phyloP scores from a whole-genome alignment of 2,329 filamentous ascomycete genomes.

The Claviceps sp. region DNA sequence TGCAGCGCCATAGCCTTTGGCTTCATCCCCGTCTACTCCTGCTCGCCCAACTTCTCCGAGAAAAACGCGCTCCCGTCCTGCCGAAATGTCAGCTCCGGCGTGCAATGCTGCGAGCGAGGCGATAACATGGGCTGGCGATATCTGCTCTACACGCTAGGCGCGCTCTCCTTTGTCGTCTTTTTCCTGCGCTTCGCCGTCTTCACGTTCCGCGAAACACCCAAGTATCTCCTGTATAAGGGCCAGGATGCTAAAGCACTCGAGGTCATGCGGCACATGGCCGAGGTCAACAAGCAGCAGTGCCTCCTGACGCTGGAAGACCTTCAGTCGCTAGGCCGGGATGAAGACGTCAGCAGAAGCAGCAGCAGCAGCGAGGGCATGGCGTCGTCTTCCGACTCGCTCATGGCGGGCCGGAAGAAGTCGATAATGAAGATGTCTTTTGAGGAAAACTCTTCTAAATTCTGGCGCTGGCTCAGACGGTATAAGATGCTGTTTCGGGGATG shows the following conservation, averaged over 20 bases:
- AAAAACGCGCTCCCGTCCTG: constrained; percentile 4
- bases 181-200: constrained; percentile 33
- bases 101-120: constrained; percentile 10
- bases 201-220: constrained; percentile 32
- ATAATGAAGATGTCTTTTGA: neutral
- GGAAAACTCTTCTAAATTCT: neutral
- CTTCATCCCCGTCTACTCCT: constrained; percentile 37
- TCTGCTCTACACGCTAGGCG: constrained; percentile 30
- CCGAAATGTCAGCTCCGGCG: constrained; percentile 13
- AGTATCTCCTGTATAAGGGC: constrained; percentile 30
- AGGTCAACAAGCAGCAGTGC: constrained; percentile 21
- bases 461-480: constrained; percentile 13
- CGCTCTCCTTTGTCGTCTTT: constrained; percentile 28
- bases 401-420: neutral
- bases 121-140: constrained; percentile 40
- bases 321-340: constrained; percentile 11
- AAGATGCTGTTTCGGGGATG: constrained; percentile 20
- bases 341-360: neutral
- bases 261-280: constrained; percentile 32
- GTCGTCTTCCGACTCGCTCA: neutral
- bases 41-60: constrained; percentile 36
- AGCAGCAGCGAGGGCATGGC: constrained; percentile 1
- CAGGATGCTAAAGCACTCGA: constrained; percentile 32
- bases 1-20: constrained; percentile 37
- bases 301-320: constrained; percentile 25